These are phyloP conservation scores for Pelargonium fulgidum DNA, from an alignment of 441 rosid genomes.

Conservation along the genomic window DNA sequence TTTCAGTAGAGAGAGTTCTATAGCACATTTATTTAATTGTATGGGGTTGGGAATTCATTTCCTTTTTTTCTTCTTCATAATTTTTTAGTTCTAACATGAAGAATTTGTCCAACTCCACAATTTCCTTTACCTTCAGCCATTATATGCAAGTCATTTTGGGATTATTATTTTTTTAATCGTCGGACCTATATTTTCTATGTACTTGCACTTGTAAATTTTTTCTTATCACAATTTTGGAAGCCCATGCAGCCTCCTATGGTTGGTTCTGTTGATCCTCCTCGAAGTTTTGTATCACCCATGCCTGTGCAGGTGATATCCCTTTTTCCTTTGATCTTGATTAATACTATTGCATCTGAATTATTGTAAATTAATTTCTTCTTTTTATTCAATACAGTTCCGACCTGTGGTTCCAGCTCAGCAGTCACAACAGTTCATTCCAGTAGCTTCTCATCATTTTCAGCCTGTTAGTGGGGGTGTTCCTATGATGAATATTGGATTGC, in stretches of 20 bases:
- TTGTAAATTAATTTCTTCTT: slow-evolving; percentile 10
- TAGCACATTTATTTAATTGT: background rate
- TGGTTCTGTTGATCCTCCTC: slow-evolving; percentile 57
- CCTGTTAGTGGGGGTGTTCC: slow-evolving; percentile 47
- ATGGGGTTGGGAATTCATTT: background rate
- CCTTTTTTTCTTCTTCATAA: background rate
- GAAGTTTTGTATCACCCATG: slow-evolving; percentile 57
- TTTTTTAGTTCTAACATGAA: background rate
- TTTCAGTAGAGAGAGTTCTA: background rate
- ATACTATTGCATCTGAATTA: slow-evolving; percentile 7
- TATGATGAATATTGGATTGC: slow-evolving; percentile 52
- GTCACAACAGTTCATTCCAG: slow-evolving; percentile 53
- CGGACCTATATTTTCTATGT: slow-evolving; percentile 12
- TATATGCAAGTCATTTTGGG: background rate
- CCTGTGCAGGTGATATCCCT: slow-evolving; percentile 57
- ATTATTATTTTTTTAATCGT: slow-evolving; percentile 1
- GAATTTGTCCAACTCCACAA: background rate
- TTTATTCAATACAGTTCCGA: slow-evolving; percentile 38
- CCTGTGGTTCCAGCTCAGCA: slow-evolving; percentile 52
- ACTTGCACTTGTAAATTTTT: slow-evolving; percentile 19
- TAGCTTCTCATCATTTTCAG: slow-evolving; percentile 64
- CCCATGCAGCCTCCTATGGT: slow-evolving; percentile 54
- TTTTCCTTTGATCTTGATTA: slow-evolving; percentile 14
- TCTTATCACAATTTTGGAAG: slow-evolving; percentile 24
- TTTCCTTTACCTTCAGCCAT: slow-evolving; percentile 1